A percentile compares a stretch with the other conserved stretches of the same genome.
Conservation (phyloP, 345 rosid genomes). For the Eucalyptus pauciflora region DNA sequence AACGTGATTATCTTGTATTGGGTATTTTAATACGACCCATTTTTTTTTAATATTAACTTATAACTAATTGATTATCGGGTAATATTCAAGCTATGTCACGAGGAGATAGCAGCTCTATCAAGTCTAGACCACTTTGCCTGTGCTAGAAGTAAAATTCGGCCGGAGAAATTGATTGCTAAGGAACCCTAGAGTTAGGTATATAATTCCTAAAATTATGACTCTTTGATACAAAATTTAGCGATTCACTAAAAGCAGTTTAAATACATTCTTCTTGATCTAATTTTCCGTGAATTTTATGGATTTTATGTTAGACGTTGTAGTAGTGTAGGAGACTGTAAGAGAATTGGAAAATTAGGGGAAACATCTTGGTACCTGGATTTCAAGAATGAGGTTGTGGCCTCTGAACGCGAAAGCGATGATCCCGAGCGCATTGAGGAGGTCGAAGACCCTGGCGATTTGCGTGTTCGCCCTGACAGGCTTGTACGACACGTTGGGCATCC, state of each 20-base stretch:
- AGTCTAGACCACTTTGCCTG: not conserved
- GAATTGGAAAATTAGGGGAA: not conserved
- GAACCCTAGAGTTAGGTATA: not conserved
- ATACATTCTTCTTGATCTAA: not conserved
- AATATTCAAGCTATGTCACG: not conserved
- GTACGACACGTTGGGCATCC: conserved; percentile 28
- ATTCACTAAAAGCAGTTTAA: not conserved
- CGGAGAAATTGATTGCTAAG: not conserved
- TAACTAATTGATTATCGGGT: not conserved
- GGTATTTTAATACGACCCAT: not conserved
- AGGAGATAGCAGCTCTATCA: not conserved
- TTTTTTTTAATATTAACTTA: not conserved
- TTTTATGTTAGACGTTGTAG: not conserved
- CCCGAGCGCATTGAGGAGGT: conserved; percentile 44
- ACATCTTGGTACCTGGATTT: conserved; percentile 47
- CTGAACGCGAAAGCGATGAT: conserved; percentile 57
- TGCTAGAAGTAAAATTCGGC: not conserved
- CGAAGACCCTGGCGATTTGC: conserved; percentile 12
- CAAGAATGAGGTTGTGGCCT: conserved; percentile 66
- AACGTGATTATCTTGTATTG: not conserved
- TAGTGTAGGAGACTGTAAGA: not conserved
- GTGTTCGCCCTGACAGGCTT: not conserved
- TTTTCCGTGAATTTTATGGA: not conserved
- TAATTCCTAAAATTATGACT: not conserved
- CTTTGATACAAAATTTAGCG: not conserved